phyloP scores from a whole-genome alignment of 306 rosid species.

The Oxytropis ochrocephala region DNA sequence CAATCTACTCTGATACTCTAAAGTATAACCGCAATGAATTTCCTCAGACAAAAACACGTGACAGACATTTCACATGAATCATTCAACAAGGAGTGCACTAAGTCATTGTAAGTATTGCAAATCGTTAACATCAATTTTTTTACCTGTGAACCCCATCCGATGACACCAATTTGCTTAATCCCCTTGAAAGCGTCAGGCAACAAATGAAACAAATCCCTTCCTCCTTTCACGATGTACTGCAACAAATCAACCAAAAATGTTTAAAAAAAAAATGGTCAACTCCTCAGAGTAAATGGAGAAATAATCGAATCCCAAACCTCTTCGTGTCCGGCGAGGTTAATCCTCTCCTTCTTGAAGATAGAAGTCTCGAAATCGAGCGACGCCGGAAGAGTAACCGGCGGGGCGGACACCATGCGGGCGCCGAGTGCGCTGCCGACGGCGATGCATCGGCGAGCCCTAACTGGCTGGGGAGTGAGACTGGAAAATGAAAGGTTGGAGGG shows the following conservation, averaged over 20 bases:
- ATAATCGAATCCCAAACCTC: slow-evolving; percentile 44
- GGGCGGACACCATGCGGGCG: slow-evolving; percentile 67
- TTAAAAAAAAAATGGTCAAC: background rate
- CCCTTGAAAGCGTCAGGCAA: slow-evolving; percentile 90
- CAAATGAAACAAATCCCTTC: slow-evolving; percentile 81
- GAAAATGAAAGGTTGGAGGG: slow-evolving; percentile 29
- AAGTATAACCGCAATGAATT: background rate
- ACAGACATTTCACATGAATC: background rate
- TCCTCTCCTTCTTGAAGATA: slow-evolving; percentile 77
- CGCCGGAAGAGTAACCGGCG: slow-evolving; percentile 28
- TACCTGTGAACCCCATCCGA: slow-evolving; percentile 99
- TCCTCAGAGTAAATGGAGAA: background rate
- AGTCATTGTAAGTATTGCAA: background rate
- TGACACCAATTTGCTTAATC: slow-evolving; percentile 93
- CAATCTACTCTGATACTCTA: background rate
- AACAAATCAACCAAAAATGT: slow-evolving; percentile 4
- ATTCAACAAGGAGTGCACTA: background rate
- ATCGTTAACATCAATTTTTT: background rate
- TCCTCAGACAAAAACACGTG: background rate
- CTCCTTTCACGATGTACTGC: slow-evolving; percentile 85
- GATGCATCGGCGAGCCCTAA: slow-evolving; percentile 11
- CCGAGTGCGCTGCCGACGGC: slow-evolving; percentile 41
- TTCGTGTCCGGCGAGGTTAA: slow-evolving; percentile 79
- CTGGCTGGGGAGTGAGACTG: slow-evolving; percentile 19
- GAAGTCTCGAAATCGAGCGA: slow-evolving; percentile 72